A percentile compares a stretch with the other conserved stretches of the same genome.
Conservation (phyloP, 2,329 filamentous ascomycete genomes). For the Pseudodiploospora longispora region DNA sequence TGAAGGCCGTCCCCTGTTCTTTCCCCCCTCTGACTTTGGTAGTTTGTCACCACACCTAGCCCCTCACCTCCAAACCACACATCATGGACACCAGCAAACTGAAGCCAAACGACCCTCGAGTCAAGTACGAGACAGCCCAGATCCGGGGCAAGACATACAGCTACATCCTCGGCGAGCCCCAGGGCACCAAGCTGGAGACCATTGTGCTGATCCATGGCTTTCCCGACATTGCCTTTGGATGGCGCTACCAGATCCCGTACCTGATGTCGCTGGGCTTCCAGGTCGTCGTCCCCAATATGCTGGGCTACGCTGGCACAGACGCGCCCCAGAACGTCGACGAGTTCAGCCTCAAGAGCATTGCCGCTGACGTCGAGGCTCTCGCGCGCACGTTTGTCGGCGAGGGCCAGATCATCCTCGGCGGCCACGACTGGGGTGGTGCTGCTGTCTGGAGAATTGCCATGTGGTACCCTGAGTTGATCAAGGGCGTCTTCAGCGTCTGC, state of each 20-base stretch:
- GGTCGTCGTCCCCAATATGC: conserved; percentile 77
- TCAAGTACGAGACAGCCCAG: conserved; percentile 53
- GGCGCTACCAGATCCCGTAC: conserved; percentile 81
- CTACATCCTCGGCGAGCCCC: conserved; percentile 49
- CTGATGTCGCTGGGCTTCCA: conserved; percentile 64
- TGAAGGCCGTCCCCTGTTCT: no score
- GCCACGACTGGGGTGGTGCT: conserved; percentile 87
- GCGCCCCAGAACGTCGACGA: conserved; percentile 52
- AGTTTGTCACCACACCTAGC: no score
- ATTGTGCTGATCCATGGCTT: conserved; percentile 63
- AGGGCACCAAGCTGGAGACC: conserved; percentile 35
- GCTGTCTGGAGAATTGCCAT: conserved; percentile 68
- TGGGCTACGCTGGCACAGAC: conserved; percentile 75
- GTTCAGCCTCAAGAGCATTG: conserved; percentile 65
- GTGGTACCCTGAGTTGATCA: conserved; percentile 65
- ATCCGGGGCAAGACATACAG: conserved; percentile 66
- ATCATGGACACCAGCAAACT: conserved; percentile 55
- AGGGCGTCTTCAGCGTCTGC: conserved; percentile 70
- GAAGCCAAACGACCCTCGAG: conserved; percentile 55
- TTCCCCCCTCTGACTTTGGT: no score
- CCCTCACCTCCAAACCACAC: no score
- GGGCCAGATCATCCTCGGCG: conserved; percentile 67
- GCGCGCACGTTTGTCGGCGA: conserved; percentile 45
- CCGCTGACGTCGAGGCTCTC: conserved; percentile 68
- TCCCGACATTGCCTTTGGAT: conserved; percentile 76